phyloP scores from a whole-genome alignment of 805 yeast genomes.

The Myxozyma kluyveri region DNA sequence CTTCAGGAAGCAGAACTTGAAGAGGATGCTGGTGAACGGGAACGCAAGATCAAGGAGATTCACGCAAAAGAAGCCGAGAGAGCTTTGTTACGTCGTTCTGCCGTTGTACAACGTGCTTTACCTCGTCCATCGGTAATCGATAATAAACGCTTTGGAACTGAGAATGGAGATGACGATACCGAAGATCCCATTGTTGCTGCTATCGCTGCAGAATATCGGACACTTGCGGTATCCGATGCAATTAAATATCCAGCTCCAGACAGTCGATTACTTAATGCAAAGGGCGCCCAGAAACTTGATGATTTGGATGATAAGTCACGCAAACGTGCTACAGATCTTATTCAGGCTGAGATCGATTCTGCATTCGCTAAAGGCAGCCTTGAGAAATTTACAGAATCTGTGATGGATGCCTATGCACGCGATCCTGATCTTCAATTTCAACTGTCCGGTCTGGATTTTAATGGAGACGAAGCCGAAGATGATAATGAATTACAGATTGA shows the following conservation, averaged over 20 bases:
- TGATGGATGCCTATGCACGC: neutral
- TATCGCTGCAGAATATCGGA: constrained; percentile 30
- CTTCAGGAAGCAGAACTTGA: constrained; percentile 26
- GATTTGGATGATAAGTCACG: constrained; percentile 31
- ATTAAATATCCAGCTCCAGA: constrained; percentile 30
- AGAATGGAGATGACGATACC: constrained; percentile 3
- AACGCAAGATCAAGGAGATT: constrained; percentile 29
- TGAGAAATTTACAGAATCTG: neutral
- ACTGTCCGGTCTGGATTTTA: neutral
- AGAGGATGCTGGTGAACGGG: constrained; percentile 38
- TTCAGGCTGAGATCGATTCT: neutral
- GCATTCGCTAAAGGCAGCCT: neutral
- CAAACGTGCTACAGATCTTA: neutral
- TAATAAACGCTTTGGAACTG: constrained; percentile 2
- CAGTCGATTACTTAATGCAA: constrained; percentile 8
- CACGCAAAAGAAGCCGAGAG: constrained; percentile 27
- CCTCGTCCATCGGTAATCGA: constrained; percentile 33
- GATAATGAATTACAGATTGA: too few species aligned
- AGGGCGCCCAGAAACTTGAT: constrained; percentile 12
- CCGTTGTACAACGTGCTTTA: constrained; percentile 47
- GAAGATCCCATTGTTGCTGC: constrained; percentile 16
- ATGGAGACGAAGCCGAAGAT: too few species aligned
- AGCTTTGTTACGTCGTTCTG: constrained; percentile 45
- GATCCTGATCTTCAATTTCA: neutral
- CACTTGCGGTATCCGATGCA: constrained; percentile 35